phyloP scores from a whole-genome alignment of 495 filamentous ascomycete species.

The Hypoxylon trugodes region DNA sequence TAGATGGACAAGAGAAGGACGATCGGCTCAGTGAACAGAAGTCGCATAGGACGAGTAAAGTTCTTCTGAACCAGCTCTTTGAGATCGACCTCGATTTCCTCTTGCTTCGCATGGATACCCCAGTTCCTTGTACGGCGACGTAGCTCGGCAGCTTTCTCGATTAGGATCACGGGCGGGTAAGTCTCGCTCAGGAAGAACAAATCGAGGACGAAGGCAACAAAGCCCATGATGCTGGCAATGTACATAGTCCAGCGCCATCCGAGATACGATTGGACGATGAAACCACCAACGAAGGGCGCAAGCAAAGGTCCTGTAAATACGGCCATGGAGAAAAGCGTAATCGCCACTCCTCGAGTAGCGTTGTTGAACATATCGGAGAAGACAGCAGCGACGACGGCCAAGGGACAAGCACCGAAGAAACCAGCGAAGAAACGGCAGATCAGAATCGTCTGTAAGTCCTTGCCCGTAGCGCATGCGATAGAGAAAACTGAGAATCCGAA shows the following conservation, averaged over 20 bases:
- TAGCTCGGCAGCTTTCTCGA: slow-evolving; percentile 78
- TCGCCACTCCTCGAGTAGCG: slow-evolving; percentile 77
- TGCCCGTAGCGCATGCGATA: slow-evolving; percentile 73
- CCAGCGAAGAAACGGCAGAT: slow-evolving; percentile 87
- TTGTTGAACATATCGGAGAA: slow-evolving; percentile 92
- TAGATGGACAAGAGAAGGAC: slow-evolving; percentile 78
- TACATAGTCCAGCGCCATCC: slow-evolving; percentile 93
- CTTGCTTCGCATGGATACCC: slow-evolving; percentile 94
- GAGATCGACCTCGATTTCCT: slow-evolving; percentile 89
- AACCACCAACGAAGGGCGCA: slow-evolving; percentile 86
- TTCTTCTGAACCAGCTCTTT: slow-evolving; percentile 82
- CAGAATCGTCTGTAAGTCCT: slow-evolving; percentile 83
- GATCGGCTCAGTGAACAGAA: slow-evolving; percentile 84
- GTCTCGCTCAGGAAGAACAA: slow-evolving; percentile 81
- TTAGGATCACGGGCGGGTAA: slow-evolving; percentile 82
- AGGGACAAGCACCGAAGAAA: slow-evolving; percentile 75
- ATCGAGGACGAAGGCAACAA: slow-evolving; percentile 71
- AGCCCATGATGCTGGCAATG: slow-evolving; percentile 76
- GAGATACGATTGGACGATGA: slow-evolving; percentile 72
- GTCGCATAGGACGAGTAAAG: slow-evolving; percentile 78
- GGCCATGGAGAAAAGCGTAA: slow-evolving; percentile 83
- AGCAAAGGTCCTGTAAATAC: slow-evolving; percentile 85
- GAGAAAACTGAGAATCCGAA: slow-evolving; percentile 84
- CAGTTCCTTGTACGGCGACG: slow-evolving; percentile 86
- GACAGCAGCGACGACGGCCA: slow-evolving; percentile 85